Conservation (phyloP, 2,329 filamentous ascomycete genomes). For the Alternaria novae-zelandiae region DNA sequence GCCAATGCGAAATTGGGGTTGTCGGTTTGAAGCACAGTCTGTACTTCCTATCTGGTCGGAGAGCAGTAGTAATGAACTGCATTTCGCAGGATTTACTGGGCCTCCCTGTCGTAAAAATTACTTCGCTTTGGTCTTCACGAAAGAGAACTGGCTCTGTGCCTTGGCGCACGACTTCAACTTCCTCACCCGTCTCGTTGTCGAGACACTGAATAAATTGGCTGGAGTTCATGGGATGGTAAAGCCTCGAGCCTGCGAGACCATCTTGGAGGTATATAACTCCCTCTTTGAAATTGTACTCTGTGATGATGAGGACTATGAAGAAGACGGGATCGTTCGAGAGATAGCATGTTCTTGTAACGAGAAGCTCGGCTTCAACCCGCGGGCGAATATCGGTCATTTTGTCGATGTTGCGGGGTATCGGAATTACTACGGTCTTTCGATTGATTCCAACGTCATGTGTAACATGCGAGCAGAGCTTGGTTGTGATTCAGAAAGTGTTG, state of each 20-base stretch:
- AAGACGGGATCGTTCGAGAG: constrained; percentile 11
- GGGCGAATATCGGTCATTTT: neutral
- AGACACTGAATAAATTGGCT: constrained; percentile 9
- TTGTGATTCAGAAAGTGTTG: neutral
- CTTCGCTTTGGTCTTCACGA: neutral
- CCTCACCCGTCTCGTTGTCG: constrained; percentile 6
- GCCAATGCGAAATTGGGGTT: constrained; percentile 7
- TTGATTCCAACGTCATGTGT: neutral
- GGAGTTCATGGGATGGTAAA: constrained; percentile 9
- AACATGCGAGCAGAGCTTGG: neutral
- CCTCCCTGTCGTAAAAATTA: constrained; percentile 3
- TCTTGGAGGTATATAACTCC: constrained; percentile 10
- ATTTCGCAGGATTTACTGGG: constrained; percentile 7
- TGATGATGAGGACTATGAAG: constrained; percentile 2
- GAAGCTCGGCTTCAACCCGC: constrained; percentile 3
- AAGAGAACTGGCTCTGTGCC: constrained; percentile 1
- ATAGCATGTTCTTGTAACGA: constrained; percentile 5
- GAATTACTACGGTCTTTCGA: neutral
- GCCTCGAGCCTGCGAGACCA: constrained; percentile 3
- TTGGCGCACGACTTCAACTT: constrained; percentile 10
- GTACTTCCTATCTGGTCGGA: constrained; percentile 8
- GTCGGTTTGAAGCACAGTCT: constrained; percentile 7
- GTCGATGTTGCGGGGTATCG: neutral
- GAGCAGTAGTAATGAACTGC: constrained; percentile 7
- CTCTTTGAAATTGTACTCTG: neutral